Conservation (phyloP, 148 eudicot species). For the Pouteria glomerata region DNA sequence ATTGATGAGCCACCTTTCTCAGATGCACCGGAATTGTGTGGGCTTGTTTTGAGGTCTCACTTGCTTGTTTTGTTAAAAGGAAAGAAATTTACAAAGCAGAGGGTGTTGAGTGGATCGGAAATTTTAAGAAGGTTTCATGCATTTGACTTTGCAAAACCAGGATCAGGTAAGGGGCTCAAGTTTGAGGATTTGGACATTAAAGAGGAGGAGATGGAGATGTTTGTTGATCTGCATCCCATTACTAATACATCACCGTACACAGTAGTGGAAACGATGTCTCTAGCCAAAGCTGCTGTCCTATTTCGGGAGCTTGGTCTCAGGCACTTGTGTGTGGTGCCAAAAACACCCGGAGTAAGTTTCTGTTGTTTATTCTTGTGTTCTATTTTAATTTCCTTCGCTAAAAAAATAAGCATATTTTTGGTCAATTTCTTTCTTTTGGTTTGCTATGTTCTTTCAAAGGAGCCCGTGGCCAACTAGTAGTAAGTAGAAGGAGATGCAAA, state of each 20-base stretch:
- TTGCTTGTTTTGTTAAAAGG: slow-evolving; percentile 62
- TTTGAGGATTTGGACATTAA: slow-evolving; percentile 45
- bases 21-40: slow-evolving; percentile 57
- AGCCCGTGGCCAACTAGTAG: background rate
- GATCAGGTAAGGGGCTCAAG: slow-evolving; percentile 65
- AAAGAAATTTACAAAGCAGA: slow-evolving; percentile 44
- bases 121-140: slow-evolving; percentile 35
- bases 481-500: background rate
- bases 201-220: slow-evolving; percentile 74
- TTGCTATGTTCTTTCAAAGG: background rate
- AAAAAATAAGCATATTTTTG: background rate
- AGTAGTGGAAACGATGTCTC: slow-evolving; percentile 73
- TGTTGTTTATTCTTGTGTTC: background rate
- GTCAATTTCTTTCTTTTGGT: background rate
- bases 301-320: slow-evolving; percentile 69
- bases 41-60: slow-evolving; percentile 68
- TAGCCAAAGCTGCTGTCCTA: slow-evolving; percentile 69
- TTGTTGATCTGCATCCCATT: slow-evolving; percentile 74
- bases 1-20: slow-evolving; percentile 66
- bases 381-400: background rate
- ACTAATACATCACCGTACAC: slow-evolving; percentile 69
- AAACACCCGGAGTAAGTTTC: slow-evolving; percentile 51
- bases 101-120: slow-evolving; percentile 25
- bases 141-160: slow-evolving; percentile 71
- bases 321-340: slow-evolving; percentile 74